Evolutionary conservation across 805 yeast genomes (phyloP).

Genomic region (Hagleromyces aurorensis): DNA sequence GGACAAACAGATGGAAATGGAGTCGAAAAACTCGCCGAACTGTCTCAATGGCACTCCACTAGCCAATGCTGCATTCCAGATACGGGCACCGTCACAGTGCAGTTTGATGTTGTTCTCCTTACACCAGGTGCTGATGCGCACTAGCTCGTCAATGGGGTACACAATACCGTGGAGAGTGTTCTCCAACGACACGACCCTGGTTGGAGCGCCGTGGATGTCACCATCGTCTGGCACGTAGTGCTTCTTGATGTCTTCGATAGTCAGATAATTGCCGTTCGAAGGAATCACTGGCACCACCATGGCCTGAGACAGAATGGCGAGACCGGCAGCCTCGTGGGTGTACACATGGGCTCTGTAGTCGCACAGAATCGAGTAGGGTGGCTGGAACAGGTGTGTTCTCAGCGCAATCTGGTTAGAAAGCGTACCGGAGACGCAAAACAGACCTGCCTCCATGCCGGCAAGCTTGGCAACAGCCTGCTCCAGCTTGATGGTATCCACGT

Average conservation of each 20-base stretch:
- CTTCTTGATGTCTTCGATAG: conserved; percentile 69
- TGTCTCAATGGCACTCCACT: conserved; percentile 54
- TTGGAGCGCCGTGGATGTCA: conserved; percentile 84
- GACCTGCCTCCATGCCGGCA: conserved; percentile 73
- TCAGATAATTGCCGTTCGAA: conserved; percentile 63
- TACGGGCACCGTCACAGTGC: conserved; percentile 93
- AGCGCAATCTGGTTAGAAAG: conserved; percentile 82
- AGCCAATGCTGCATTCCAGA: conserved; percentile 82
- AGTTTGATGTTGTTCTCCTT: conserved; percentile 47
- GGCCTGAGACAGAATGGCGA: conserved; percentile 83
- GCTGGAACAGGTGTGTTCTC: conserved; percentile 66
- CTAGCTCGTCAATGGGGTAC: conserved; percentile 71
- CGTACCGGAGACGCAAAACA: conserved; percentile 85
- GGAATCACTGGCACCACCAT: conserved; percentile 85
- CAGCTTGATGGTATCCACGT: conserved; percentile 54
- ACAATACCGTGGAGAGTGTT: conserved; percentile 82
- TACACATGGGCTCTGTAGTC: conserved; percentile 82
- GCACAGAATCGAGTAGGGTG: conserved; percentile 70
- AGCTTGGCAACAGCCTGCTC: conserved; percentile 57
- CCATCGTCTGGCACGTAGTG: conserved; percentile 62
- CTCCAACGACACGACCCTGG: conserved; percentile 74
- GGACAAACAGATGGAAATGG: conserved; percentile 84
- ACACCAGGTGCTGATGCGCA: conserved; percentile 64
- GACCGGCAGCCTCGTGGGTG: conserved; percentile 83
- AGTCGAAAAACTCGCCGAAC: conserved; percentile 72